Conservation (phyloP, 768 basidiomycete species). For the Zangia roseola region DNA sequence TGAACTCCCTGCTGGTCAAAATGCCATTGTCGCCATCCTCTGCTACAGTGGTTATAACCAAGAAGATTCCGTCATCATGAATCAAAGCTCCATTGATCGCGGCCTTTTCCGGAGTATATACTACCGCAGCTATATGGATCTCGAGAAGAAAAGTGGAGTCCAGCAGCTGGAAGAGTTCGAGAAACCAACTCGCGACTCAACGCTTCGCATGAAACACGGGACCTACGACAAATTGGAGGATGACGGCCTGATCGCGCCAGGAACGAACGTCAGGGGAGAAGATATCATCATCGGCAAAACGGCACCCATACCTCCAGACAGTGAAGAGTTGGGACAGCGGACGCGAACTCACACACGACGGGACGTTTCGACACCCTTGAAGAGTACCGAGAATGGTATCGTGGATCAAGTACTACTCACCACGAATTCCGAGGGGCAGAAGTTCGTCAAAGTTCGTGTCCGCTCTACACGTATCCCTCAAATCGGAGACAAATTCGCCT, state of each 20-base stretch:
- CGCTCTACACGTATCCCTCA: conserved; percentile 96
- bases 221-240: conserved; percentile 98
- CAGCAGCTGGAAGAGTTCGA: conserved; percentile 95
- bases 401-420: conserved; percentile 97
- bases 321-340: conserved; percentile 94
- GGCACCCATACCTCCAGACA: conserved; percentile 93
- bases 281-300: conserved; percentile 99
- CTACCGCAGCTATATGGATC: conserved; percentile 97
- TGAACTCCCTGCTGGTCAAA: conserved; percentile 98
- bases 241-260: conserved; percentile 94
- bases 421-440: conserved; percentile 93
- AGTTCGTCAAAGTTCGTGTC: conserved; percentile 97
- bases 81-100: conserved; percentile 97
- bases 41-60: conserved; percentile 99
- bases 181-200: conserved; percentile 90
- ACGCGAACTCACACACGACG: conserved; percentile 91
- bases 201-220: conserved; percentile 95
- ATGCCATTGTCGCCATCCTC: conserved; percentile 96
- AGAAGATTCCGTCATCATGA: conserved; percentile 99
- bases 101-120: conserved; percentile 99
- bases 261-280: conserved; percentile 91
- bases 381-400: conserved; percentile 96
- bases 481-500: conserved; percentile 99
- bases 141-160: conserved; percentile 94
- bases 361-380: conserved; percentile 96